Evolutionary conservation across 345 rosid species (phyloP), one percentile per base, ranked within the genome.

Genomic region (Clarkia xantiana): DNA sequence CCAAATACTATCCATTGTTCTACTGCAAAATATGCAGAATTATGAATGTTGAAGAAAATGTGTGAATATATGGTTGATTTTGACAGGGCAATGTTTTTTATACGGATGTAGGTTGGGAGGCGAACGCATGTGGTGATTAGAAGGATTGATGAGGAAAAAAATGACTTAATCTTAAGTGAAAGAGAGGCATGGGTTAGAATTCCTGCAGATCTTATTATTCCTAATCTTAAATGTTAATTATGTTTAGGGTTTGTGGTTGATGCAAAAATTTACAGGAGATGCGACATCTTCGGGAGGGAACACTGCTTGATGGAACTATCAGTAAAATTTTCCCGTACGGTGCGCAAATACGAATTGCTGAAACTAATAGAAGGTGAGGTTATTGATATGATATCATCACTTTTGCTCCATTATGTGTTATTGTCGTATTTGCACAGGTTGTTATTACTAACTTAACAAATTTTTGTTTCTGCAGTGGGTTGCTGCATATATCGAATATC

Each of bases 401-500:
- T n/a, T n/a, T n/a, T n/a, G n/a, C n/a, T n/a, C n/a, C n/a, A n/a
- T n/a, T n/a, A n/a, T n/a, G n/a, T n/a, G n/a, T n/a, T n/a, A n/a
- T 16, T 45, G 48, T 45, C 40, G 8, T 44, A 56, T 39, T 51
- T 42, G 4, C 10, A 42, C 44, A 42, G 14, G 44, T 7, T 10
- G 44, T 3, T 16, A 42, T n/a, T n/a, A n/a, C n/a, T n/a, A n/a
- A n/a, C n/a, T n/a, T n/a, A n/a, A n/a, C n/a, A n/a, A n/a, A n/a
- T n/a, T n/a, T n/a, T n/a, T n/a, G n/a, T n/a, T n/a, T n/a, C n/a
- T n/a, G 42, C 78, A 86, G 97, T 58, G 94, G 97, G 52, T 71
- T 90, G 72, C 71, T 90, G 61, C 97, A 90, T 69, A 79, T 86
- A 54, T 86, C 97, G 42, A 86, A 83, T 59, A 76, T 86, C 51